Percentiles rank a stretch among this genome's conserved stretches.
Conservation (phyloP, 108 stramenopile genomes). For the Cyclotella atomus region DNA sequence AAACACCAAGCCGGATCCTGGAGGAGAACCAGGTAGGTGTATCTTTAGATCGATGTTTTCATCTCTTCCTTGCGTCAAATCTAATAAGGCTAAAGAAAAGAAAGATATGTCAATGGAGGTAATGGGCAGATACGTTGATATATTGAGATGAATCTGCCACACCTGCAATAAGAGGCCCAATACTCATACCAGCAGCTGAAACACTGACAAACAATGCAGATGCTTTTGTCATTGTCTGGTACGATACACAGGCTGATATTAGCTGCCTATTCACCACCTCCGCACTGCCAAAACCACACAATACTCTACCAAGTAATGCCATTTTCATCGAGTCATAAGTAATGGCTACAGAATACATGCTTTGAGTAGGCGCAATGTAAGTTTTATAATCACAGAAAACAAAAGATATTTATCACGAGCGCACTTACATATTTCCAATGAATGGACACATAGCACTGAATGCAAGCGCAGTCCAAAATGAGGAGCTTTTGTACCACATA, state of each 20-base stretch:
- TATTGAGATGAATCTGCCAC: too few relatives aligned
- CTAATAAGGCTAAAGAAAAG: conserved; percentile 42
- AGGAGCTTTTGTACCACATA: conserved; percentile 62
- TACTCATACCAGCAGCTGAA: conserved; percentile 60
- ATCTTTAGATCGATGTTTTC: conserved; percentile 48
- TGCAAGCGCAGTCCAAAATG: conserved; percentile 60
- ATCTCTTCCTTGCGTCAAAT: conserved; percentile 57
- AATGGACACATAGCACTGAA: conserved; percentile 62
- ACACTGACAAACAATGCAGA: conserved; percentile 62
- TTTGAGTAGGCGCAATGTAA: background rate
- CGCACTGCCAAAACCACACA: conserved; percentile 68
- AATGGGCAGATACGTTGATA: too few relatives aligned
- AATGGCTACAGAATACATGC: conserved; percentile 47
- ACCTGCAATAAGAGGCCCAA: conserved; percentile 68
- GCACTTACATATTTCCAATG: conserved; percentile 62
- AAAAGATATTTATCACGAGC: background rate
- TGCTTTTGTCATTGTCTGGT: conserved; percentile 62
- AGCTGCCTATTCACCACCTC: conserved; percentile 75
- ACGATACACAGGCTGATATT: conserved; percentile 57
- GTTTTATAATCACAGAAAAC: background rate
- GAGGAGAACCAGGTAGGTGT: conserved; percentile 54
- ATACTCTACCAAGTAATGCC: conserved; percentile 65
- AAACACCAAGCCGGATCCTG: conserved; percentile 54
- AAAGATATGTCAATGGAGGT: background rate
- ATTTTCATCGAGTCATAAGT: conserved; percentile 53